Conservation (phyloP, 345 rosid genomes). For the Dipteronia dyeriana region DNA sequence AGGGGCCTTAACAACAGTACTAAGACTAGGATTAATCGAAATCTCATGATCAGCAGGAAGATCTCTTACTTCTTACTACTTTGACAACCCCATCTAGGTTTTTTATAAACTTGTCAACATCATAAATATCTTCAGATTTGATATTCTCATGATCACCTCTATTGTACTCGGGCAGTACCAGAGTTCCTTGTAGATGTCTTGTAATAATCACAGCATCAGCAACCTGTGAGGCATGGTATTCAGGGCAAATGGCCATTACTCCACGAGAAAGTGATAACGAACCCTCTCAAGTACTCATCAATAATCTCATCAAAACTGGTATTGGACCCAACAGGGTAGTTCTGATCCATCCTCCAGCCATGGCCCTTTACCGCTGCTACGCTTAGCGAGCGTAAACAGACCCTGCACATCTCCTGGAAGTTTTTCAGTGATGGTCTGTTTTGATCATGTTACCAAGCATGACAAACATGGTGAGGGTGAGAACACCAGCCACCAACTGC, state of each 20-base stretch:
- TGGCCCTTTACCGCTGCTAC: slow-evolving; percentile 52
- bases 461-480: slow-evolving; percentile 91
- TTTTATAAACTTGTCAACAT: slow-evolving; percentile 63
- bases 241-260: slow-evolving; percentile 99
- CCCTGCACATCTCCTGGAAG: slow-evolving; percentile 65
- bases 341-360: slow-evolving; percentile 68
- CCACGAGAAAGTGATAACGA: slow-evolving; percentile 70
- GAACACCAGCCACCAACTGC: slow-evolving; percentile 89
- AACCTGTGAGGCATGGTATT: slow-evolving; percentile 94
- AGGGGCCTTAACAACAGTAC: slow-evolving; percentile 76
- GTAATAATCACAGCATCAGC: slow-evolving; percentile 92
- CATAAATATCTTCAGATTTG: slow-evolving; percentile 87
- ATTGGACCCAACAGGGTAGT: slow-evolving; percentile 80
- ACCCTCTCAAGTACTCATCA: slow-evolving; percentile 56
- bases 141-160: slow-evolving; percentile 90
- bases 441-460: slow-evolving; percentile 98
- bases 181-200: slow-evolving; percentile 70
- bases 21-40: slow-evolving; percentile 55
- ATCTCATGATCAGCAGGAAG: slow-evolving; percentile 50
- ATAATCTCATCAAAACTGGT: slow-evolving; percentile 46
- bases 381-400: slow-evolving; percentile 45
- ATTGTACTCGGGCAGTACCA: slow-evolving; percentile 80
- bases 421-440: slow-evolving; percentile 83
- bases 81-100: slow-evolving; percentile 77
- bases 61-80: slow-evolving; percentile 58